Conservation (phyloP, 1,284 basidiomycete species). For the Pisolithus thermaeus region DNA sequence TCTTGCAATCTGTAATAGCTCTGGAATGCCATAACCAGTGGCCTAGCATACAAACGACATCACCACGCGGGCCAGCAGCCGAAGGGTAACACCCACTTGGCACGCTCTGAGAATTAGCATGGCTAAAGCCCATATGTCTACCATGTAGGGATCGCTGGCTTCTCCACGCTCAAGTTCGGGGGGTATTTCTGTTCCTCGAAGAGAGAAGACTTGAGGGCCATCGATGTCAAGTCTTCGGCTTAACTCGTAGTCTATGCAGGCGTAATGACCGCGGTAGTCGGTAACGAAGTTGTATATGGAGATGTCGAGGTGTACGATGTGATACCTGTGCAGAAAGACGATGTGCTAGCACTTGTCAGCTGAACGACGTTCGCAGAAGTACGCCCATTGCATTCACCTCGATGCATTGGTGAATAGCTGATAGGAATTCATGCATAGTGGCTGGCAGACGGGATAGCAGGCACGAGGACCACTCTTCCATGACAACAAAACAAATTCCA, state of each 20-base stretch:
- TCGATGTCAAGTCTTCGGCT: constrained; percentile 42
- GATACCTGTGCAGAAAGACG: constrained; percentile 61
- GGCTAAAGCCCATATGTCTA: constrained; percentile 66
- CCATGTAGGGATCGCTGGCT: constrained; percentile 55
- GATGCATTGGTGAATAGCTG: constrained; percentile 57
- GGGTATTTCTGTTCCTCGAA: constrained; percentile 59
- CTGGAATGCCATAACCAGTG: constrained; percentile 49
- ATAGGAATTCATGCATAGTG: constrained; percentile 48
- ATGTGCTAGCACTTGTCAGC: constrained; percentile 43
- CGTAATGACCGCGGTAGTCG: constrained; percentile 55
- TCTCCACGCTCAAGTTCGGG: constrained; percentile 57
- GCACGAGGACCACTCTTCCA: constrained; percentile 73
- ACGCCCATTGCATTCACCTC: constrained; percentile 37
- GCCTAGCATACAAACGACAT: constrained; percentile 33
- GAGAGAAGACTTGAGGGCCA: constrained; percentile 36
- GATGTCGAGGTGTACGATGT: constrained; percentile 65
- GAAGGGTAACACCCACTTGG: constrained; percentile 39
- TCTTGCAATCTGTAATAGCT: constrained; percentile 46
- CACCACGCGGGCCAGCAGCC: background rate
- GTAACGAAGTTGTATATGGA: constrained; percentile 63
- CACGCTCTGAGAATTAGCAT: constrained; percentile 57
- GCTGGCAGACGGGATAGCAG: constrained; percentile 47
- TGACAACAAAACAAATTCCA: constrained; percentile 59
- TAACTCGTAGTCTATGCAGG: constrained; percentile 70
- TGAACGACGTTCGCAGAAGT: background rate